A percentile compares a stretch with the other conserved stretches of the same genome.
Conservation (phyloP, 1,139 yeast genomes). For the Spathaspora sp. region DNA sequence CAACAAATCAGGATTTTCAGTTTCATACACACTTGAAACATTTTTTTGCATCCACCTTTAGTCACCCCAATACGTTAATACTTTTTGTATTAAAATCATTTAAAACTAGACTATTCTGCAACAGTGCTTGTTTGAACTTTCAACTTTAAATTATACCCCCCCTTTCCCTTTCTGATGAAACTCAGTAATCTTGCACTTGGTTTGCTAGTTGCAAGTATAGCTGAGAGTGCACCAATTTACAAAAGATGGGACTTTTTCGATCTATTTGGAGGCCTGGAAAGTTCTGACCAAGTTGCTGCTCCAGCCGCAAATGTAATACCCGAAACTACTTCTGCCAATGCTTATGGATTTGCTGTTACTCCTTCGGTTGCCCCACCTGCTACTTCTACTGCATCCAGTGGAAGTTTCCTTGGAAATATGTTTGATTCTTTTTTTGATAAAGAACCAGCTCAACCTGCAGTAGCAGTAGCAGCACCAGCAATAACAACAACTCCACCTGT, state of each 20-base stretch:
- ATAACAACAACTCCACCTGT: too few relatives aligned
- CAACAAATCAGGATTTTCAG: background rate
- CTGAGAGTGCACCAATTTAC: slow-evolving; percentile 1
- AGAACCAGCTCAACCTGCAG: slow-evolving; percentile 4
- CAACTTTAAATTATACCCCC: background rate
- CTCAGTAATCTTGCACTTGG: background rate
- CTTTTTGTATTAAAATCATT: background rate
- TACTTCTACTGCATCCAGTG: background rate
- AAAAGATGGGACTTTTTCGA: slow-evolving; percentile 7
- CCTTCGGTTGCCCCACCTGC: slow-evolving; percentile 10
- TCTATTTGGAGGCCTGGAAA: background rate
- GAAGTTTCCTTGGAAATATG: background rate
- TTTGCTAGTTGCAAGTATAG: background rate
- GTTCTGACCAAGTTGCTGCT: slow-evolving; percentile 8
- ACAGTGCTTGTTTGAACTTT: background rate
- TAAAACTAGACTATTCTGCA: too few relatives aligned
- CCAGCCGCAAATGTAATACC: slow-evolving; percentile 21
- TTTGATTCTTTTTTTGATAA: background rate
- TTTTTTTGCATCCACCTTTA: background rate
- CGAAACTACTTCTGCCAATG: slow-evolving; percentile 11
- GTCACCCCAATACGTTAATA: background rate
- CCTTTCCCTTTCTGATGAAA: too few relatives aligned
- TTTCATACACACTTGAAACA: background rate
- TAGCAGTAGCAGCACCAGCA: slow-evolving; percentile 11
- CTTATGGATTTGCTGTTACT: slow-evolving; percentile 7